phyloP scores from a whole-genome alignment of 345 rosid species.

The Gynandropsis gynandra region DNA sequence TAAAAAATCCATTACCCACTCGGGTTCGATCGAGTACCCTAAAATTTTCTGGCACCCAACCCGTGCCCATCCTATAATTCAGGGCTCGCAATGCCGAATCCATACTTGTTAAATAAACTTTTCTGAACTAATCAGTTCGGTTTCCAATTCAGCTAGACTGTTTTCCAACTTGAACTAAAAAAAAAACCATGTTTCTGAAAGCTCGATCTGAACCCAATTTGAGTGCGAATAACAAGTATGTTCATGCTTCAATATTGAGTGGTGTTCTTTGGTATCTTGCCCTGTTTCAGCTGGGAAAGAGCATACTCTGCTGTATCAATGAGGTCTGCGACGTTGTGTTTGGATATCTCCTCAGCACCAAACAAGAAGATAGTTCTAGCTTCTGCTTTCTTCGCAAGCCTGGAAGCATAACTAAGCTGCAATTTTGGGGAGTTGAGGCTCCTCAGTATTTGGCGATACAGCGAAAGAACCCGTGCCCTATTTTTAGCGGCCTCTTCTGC shows the following conservation, averaged over 20 bases:
- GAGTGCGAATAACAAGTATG: no score
- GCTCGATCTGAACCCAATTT: no score
- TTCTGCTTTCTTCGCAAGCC: constrained; percentile 56
- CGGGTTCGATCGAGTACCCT: no score
- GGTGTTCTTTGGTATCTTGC: constrained; percentile 39
- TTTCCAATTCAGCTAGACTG: no score
- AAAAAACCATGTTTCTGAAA: no score
- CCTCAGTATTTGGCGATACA: constrained; percentile 48
- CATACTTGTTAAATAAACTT: no score
- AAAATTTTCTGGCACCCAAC: no score
- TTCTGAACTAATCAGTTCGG: no score
- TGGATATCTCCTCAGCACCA: constrained; percentile 44
- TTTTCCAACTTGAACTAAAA: no score
- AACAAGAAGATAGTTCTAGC: constrained; percentile 44
- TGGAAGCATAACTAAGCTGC: constrained; percentile 48
- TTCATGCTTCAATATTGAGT: constrained; percentile 22
- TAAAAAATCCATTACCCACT: no score
- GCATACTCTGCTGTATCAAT: constrained; percentile 44
- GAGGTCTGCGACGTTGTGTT: constrained; percentile 51
- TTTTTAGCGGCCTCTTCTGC: constrained; percentile 48
- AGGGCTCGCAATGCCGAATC: no score
- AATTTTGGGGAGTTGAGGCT: constrained; percentile 47
- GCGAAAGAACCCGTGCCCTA: constrained; percentile 40
- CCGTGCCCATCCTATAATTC: no score
- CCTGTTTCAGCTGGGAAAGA: constrained; percentile 42